These are phyloP conservation scores for Camellia granthamiana DNA, from an alignment of 148 eudicot genomes.

Conservation along the genomic window DNA sequence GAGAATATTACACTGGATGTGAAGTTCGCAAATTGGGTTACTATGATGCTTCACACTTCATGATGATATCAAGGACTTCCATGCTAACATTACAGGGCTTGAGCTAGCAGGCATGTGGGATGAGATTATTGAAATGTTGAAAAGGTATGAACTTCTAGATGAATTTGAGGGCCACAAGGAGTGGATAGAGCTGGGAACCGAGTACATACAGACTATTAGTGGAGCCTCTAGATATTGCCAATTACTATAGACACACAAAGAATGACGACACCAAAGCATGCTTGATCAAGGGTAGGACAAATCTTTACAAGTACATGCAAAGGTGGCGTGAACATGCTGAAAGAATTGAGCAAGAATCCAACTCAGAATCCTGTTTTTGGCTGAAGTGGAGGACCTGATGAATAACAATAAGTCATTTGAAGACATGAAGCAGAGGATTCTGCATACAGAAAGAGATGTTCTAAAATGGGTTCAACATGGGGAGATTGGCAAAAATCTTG, in stretches of 20 bases:
- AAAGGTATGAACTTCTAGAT: conserved; percentile 70
- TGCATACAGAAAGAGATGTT: conserved; percentile 37
- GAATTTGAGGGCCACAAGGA: conserved; percentile 64
- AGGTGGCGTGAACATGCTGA: conserved; percentile 73
- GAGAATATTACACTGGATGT: conserved; percentile 48
- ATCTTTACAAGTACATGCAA: conserved; percentile 60
- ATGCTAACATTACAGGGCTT: conserved; percentile 57
- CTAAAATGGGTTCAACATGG: conserved; percentile 32
- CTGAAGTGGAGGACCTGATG: conserved; percentile 66
- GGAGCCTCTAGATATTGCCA: conserved; percentile 83
- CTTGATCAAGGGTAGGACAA: conserved; percentile 60
- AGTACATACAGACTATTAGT: conserved; percentile 59
- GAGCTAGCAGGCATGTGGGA: conserved; percentile 92
- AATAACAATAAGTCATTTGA: conserved; percentile 31
- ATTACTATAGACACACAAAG: conserved; percentile 66
- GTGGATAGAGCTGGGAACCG: conserved; percentile 84
- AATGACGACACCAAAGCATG: conserved; percentile 80
- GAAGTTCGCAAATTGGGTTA: conserved; percentile 51
- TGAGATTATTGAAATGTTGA: conserved; percentile 75
- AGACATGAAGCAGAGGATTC: conserved; percentile 39
- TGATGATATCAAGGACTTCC: conserved; percentile 49
- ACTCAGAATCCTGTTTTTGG: conserved; percentile 74
- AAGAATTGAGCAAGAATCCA: conserved; percentile 32
- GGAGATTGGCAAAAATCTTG: conserved; percentile 42
- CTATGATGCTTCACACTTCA: conserved; percentile 77